Evolutionary conservation across 495 filamentous ascomycete species (phyloP).

Genomic region (Parmelia sp.): DNA sequence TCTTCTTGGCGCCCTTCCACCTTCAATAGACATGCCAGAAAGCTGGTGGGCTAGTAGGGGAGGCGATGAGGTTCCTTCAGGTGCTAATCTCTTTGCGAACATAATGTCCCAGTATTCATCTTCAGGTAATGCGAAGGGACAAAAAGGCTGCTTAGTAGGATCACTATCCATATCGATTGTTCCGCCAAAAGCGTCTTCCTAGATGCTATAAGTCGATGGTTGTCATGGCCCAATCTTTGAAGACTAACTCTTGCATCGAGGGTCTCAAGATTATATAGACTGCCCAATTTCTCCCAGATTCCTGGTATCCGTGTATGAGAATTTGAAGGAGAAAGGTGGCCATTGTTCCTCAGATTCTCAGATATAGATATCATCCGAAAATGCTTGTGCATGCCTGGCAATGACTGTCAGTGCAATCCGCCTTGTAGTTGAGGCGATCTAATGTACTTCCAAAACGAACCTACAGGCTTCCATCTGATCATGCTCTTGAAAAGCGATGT

Average conservation of each 20-base stretch:
- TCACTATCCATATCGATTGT: slow-evolving; percentile 60
- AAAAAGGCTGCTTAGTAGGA: slow-evolving; percentile 47
- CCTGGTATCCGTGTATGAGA: slow-evolving; percentile 81
- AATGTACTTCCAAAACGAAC: slow-evolving; percentile 41
- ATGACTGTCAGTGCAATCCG: slow-evolving; percentile 15
- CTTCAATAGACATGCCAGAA: slow-evolving; percentile 21
- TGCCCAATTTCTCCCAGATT: slow-evolving; percentile 82
- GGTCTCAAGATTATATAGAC: slow-evolving; percentile 79
- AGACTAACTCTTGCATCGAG: slow-evolving; percentile 72
- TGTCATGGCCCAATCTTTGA: not conserved
- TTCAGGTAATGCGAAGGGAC: slow-evolving; percentile 68
- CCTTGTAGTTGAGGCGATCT: not conserved
- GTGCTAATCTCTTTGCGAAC: slow-evolving; percentile 58
- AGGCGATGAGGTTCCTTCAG: slow-evolving; percentile 52
- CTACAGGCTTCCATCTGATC: slow-evolving; percentile 90
- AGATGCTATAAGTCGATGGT: slow-evolving; percentile 2
- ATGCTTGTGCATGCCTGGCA: slow-evolving; percentile 88
- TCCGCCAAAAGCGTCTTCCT: slow-evolving; percentile 47
- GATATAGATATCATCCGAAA: slow-evolving; percentile 91
- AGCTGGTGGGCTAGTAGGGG: slow-evolving; percentile 42
- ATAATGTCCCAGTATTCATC: slow-evolving; percentile 72
- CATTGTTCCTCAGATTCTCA: slow-evolving; percentile 78
- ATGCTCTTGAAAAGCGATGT: slow-evolving; percentile 83
- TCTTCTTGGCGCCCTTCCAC: slow-evolving; percentile 34
- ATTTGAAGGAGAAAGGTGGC: slow-evolving; percentile 34